A percentile compares a stretch with the other conserved stretches of the same genome.
Evolutionary conservation across 345 rosid species (phyloP).

Genomic region (Lepidium africanum): DNA sequence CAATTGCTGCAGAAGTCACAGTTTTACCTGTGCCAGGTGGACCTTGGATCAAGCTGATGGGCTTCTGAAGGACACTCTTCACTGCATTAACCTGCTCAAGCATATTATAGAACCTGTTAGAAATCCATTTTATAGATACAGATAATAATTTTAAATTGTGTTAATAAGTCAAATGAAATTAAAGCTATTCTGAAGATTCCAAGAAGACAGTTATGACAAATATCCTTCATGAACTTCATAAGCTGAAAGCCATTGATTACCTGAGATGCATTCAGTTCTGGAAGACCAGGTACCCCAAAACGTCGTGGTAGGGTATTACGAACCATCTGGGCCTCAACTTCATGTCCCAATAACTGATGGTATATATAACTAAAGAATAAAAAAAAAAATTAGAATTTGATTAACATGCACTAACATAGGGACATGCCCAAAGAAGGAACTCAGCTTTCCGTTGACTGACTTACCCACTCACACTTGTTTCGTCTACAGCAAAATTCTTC

Average conservation of each 20-base stretch:
- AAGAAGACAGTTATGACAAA: not conserved
- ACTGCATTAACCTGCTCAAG: constrained; percentile 81
- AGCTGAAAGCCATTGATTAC: constrained; percentile 31
- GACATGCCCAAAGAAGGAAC: not conserved
- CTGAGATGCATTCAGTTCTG: constrained; percentile 98
- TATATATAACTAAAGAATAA: constrained; percentile 60
- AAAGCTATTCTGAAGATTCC: not conserved
- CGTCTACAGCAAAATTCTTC: constrained; percentile 99
- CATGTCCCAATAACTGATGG: constrained; percentile 97
- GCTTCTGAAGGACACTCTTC: constrained; percentile 97
- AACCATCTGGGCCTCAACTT: constrained; percentile 95
- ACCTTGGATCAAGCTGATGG: constrained; percentile 97
- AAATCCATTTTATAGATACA: not conserved
- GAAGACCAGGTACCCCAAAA: constrained; percentile 99
- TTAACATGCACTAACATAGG: not conserved
- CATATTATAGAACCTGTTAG: not conserved
- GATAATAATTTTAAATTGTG: not conserved
- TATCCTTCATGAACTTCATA: not conserved
- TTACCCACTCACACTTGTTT: constrained; percentile 99
- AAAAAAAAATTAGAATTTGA: not conserved
- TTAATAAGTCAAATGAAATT: not conserved
- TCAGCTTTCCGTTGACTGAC: constrained; percentile 24
- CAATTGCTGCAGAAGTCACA: constrained; percentile 98
- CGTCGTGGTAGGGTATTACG: constrained; percentile 90
- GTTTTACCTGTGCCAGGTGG: constrained; percentile 99